Base-by-base conservation (phyloP, 1,284 basidiomycete genomes). In the Apiotrichum sp. region DNA sequence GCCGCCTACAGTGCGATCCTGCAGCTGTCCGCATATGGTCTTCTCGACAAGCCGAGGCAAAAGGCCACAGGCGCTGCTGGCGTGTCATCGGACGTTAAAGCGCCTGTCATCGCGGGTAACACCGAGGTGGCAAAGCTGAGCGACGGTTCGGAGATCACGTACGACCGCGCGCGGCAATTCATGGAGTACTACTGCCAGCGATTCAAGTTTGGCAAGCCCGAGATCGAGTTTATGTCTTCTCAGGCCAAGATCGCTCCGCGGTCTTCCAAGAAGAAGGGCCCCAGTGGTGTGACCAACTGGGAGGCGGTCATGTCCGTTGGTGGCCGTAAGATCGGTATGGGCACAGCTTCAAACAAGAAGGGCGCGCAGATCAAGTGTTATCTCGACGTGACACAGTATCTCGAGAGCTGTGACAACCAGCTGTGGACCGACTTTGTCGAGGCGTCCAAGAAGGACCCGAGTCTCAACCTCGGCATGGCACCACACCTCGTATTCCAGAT, bases 121-220 rank as follows among this genome's bases (percentile, higher is more conserved):
- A 48, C 32, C 40, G 59, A 61, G 47, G 56, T 56, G 0, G 69
- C 62, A 9, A 63, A 62, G 5, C 80, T 96, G 22, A 83, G 84
- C 14, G 86, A 93, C 68, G 85, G 85, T 31, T 80, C 84, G 4
- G 65, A 76, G 32, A 81, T 95, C 62, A 79, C 78, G 6, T 85
- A 86, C 48, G 89, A 93, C 56, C 82, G 83, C 48, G 91, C 92
- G 0, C 84, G 87, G 53, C 84, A 84, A 62, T 98, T 97, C 77
- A 93, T 97, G 86, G 92, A 93, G 65, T 98, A 88, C 70, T 97
- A 97, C 71, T 96, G 92, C 73, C 83, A 85, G 44, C 81, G 84
- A 41, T 96, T 86, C 73, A 79, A 80, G 38, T 93, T 93, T 65
- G 80, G 81, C n/a, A 84, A 84, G 64, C 91, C 93, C 2, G 88